A percentile compares a stretch with the other conserved stretches of the same genome.
phyloP scores from a whole-genome alignment of 2,329 filamentous ascomycete genomes.

The Metarhizium brunneum region DNA sequence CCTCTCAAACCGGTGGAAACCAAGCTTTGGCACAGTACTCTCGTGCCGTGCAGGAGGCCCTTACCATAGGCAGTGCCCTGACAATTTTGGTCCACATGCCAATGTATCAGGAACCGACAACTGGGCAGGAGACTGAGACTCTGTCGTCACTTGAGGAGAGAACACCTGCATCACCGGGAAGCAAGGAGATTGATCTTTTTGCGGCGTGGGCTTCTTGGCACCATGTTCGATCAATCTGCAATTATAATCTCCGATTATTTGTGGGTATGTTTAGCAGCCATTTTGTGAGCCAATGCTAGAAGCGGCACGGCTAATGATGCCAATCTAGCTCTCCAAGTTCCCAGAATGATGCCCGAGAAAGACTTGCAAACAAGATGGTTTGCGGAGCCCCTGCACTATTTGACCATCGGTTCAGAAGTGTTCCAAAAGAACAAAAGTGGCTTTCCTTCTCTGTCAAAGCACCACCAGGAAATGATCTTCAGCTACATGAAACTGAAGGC shows the following conservation, averaged over 20 bases:
- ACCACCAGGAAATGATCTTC: constrained; percentile 53
- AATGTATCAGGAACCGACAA: constrained; percentile 66
- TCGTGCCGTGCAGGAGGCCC: constrained; percentile 70
- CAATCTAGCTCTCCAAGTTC: constrained; percentile 43
- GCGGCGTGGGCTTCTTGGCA: constrained; percentile 93
- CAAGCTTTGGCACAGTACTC: constrained; percentile 65
- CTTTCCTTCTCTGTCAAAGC: constrained; percentile 50
- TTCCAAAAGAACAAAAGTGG: constrained; percentile 54
- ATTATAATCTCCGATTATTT: constrained; percentile 71
- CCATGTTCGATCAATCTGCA: constrained; percentile 72
- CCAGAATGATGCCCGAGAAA: constrained; percentile 47
- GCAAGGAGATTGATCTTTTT: constrained; percentile 57
- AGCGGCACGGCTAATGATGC: not conserved
- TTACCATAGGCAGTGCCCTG: constrained; percentile 65
- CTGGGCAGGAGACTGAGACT: constrained; percentile 42
- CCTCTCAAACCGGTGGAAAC: constrained; percentile 39
- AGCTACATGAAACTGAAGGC: constrained; percentile 56
- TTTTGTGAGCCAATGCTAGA: not conserved
- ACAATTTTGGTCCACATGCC: constrained; percentile 74
- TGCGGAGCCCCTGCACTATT: constrained; percentile 55
- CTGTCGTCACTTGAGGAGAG: constrained; percentile 36
- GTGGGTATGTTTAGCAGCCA: constrained; percentile 56
- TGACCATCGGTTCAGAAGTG: constrained; percentile 42
- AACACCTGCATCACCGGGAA: constrained; percentile 17
- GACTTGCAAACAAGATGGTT: constrained; percentile 60